phyloP scores from a whole-genome alignment of 2,329 filamentous ascomycete species.

The Thelonectria olida region DNA sequence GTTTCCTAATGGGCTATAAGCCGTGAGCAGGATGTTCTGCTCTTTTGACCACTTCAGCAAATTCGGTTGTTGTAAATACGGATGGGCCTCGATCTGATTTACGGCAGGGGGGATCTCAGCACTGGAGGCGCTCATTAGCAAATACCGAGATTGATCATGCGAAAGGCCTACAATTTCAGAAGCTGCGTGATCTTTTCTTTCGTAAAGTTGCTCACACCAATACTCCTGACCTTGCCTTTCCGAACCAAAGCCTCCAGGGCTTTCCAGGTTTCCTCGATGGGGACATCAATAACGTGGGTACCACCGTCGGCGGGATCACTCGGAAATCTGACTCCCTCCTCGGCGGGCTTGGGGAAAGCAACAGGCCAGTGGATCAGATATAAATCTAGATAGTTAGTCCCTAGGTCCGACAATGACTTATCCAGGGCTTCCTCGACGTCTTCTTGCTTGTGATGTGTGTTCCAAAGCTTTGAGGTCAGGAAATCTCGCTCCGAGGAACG shows the following conservation, averaged over 20 bases:
- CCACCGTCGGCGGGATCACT: constrained; percentile 52
- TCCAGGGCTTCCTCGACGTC: constrained; percentile 58
- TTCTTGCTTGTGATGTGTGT: constrained; percentile 57
- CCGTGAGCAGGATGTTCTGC: too few species aligned
- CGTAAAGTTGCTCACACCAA: constrained; percentile 8
- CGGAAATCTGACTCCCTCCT: constrained; percentile 46
- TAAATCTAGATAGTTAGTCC: constrained; percentile 60
- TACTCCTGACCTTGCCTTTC: neutral
- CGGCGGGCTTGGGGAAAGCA: constrained; percentile 52
- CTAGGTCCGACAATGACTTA: constrained; percentile 55
- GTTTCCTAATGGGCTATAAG: too few species aligned
- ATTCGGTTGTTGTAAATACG: constrained; percentile 66
- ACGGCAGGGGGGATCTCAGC: constrained; percentile 59
- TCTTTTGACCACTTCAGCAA: too few species aligned
- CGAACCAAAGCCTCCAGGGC: neutral
- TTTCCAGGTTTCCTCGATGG: neutral
- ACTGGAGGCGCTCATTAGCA: constrained; percentile 49
- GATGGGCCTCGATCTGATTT: constrained; percentile 55
- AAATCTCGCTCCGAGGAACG: too few species aligned
- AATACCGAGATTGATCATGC: too few species aligned
- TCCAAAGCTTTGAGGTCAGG: constrained; percentile 68
- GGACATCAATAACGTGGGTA: too few species aligned
- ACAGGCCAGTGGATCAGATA: constrained; percentile 60
- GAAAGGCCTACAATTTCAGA: too few species aligned
- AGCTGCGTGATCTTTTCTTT: too few species aligned